A percentile compares a stretch with the other conserved stretches of the same genome.
phyloP scores from a whole-genome alignment of 805 yeast species.

The Wickerhamiella azymoides region DNA sequence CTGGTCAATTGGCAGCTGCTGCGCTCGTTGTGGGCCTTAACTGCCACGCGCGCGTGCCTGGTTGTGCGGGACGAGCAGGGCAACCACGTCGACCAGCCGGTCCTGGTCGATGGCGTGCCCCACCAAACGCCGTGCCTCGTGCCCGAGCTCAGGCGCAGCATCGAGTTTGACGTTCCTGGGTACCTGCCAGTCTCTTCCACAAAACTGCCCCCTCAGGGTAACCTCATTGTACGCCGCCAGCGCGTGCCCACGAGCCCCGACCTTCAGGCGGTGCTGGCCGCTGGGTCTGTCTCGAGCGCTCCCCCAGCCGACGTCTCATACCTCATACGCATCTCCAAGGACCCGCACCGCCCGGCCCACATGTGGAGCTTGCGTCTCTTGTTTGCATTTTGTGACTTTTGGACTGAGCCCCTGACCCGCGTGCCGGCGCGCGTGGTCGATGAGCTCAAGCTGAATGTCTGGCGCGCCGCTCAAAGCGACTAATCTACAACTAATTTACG shows the following conservation, averaged over 20 bases:
- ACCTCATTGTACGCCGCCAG: slow-evolving; percentile 32
- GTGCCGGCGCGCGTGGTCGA: slow-evolving; percentile 13
- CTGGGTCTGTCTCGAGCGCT: background rate
- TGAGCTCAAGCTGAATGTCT: slow-evolving; percentile 10
- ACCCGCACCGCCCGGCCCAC: slow-evolving; percentile 1
- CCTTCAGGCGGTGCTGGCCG: background rate
- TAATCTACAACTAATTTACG: background rate
- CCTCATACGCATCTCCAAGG: slow-evolving; percentile 5
- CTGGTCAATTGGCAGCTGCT: slow-evolving; percentile 62
- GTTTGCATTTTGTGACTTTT: slow-evolving; percentile 9
- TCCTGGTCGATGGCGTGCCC: slow-evolving; percentile 29
- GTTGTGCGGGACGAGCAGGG: slow-evolving; percentile 57
- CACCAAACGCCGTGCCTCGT: slow-evolving; percentile 51
- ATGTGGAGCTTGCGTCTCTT: slow-evolving; percentile 8
- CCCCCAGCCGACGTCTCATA: slow-evolving; percentile 1
- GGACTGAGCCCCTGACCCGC: slow-evolving; percentile 12
- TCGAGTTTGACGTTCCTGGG: slow-evolving; percentile 35
- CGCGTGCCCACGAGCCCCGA: slow-evolving; percentile 19
- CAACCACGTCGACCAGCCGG: slow-evolving; percentile 33
- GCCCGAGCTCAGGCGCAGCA: slow-evolving; percentile 44
- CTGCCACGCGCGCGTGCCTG: slow-evolving; percentile 72
- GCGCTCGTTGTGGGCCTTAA: slow-evolving; percentile 80
- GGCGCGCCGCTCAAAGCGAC: slow-evolving; percentile 1
- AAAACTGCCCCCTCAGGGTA: slow-evolving; percentile 26
- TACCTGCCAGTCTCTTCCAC: slow-evolving; percentile 27